Percentiles rank a stretch among this genome's conserved stretches.
Conservation (phyloP, 2,329 filamentous ascomycete genomes). For the Amauroascus verrucosus region DNA sequence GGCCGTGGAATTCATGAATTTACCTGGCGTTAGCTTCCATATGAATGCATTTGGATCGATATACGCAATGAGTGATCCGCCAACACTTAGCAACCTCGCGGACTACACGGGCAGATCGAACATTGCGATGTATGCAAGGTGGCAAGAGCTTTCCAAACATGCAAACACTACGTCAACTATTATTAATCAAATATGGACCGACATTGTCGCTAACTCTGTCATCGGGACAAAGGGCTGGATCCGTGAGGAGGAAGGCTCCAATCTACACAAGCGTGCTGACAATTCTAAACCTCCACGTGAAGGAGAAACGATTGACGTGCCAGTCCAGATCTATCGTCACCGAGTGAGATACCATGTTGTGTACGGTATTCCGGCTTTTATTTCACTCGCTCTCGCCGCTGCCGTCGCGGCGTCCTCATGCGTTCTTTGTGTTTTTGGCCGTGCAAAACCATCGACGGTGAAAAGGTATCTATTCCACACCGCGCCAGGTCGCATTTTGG, state of each 20-base stretch:
- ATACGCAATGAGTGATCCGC: constrained; percentile 12
- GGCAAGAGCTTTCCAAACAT: constrained; percentile 30
- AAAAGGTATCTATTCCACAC: constrained; percentile 15
- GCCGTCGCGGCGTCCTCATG: constrained; percentile 20
- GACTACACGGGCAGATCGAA: constrained; percentile 32
- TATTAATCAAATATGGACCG: constrained; percentile 39
- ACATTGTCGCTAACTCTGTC: constrained; percentile 36
- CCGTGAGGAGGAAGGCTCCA: neutral
- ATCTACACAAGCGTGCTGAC: constrained; percentile 19
- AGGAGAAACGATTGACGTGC: constrained; percentile 28
- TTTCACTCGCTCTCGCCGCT: constrained; percentile 35
- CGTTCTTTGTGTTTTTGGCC: constrained; percentile 24
- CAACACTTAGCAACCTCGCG: neutral
- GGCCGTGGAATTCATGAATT: constrained; percentile 20
- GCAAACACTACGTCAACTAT: constrained; percentile 26
- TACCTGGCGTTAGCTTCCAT: constrained; percentile 30
- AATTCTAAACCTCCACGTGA: constrained; percentile 34
- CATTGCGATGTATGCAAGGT: constrained; percentile 35
- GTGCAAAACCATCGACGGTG: constrained; percentile 14
- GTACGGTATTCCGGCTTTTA: constrained; percentile 28
- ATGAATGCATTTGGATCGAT: constrained; percentile 19
- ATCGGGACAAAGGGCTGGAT: constrained; percentile 29
- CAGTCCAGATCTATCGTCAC: constrained; percentile 13
- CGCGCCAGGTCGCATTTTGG: constrained; percentile 14
- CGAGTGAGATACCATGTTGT: constrained; percentile 14